These are phyloP conservation scores for Iris macrosiphon DNA, from an alignment of 106 monocot genomes.

Conservation along the genomic window DNA sequence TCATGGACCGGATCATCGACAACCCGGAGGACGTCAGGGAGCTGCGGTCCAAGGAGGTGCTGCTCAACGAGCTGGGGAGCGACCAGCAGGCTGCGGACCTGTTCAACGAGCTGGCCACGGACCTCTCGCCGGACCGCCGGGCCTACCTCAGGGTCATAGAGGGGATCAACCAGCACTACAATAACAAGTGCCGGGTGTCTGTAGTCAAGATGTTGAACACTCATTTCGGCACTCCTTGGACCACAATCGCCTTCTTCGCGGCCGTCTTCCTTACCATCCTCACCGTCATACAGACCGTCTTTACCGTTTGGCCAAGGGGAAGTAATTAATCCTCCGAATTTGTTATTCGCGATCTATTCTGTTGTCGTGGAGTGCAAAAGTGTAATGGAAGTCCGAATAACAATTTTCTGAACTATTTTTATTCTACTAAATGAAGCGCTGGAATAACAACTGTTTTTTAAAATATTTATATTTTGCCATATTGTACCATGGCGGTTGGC, in stretches of 20 bases:
- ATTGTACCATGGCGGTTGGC: no score
- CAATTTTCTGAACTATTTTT: no score
- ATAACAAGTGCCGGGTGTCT: neutral
- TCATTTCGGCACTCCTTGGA: neutral
- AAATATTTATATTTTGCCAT: no score
- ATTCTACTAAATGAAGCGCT: no score
- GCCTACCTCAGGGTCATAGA: neutral
- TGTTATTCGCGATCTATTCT: no score
- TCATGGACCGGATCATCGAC: slow-evolving; percentile 4
- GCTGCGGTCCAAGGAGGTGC: neutral
- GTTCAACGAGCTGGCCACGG: slow-evolving; percentile 5
- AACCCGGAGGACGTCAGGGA: slow-evolving; percentile 3
- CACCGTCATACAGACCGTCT: neutral
- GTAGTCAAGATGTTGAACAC: neutral
- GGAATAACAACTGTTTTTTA: no score
- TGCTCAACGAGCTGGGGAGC: slow-evolving; percentile 6
- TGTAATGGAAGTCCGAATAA: no score
- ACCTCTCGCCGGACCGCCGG: slow-evolving; percentile 1
- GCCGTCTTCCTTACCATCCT: neutral
- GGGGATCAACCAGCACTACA: neutral
- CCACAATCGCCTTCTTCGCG: neutral
- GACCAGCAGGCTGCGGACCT: slow-evolving; percentile 5
- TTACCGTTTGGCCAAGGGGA: neutral
- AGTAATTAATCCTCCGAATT: no score
- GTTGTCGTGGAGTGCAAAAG: no score